Percentiles rank a stretch among this genome's conserved stretches.
phyloP scores from a whole-genome alignment of 306 rosid species.

The Cucurbita ficifolia region DNA sequence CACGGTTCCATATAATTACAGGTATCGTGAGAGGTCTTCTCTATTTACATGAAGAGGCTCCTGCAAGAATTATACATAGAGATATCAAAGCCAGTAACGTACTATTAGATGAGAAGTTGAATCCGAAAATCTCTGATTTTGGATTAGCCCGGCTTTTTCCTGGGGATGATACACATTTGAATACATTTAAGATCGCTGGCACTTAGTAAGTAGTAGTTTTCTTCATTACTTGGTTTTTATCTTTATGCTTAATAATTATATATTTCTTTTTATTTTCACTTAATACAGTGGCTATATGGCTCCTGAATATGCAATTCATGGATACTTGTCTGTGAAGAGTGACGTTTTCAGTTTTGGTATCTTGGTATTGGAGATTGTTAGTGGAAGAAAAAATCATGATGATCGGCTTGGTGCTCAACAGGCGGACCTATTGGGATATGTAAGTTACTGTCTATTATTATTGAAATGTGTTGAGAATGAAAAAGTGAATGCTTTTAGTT shows the following conservation, averaged over 20 bases:
- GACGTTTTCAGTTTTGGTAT: conserved; percentile 86
- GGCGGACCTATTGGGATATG: conserved; percentile 63
- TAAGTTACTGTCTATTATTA: conserved; percentile 23
- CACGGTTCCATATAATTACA: conserved; percentile 40
- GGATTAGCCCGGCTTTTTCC: conserved; percentile 91
- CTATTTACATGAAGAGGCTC: conserved; percentile 80
- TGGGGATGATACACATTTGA: conserved; percentile 73
- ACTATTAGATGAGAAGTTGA: conserved; percentile 56
- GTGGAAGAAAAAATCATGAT: conserved; percentile 69
- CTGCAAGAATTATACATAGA: conserved; percentile 71
- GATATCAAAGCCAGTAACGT: conserved; percentile 89
- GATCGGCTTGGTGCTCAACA: conserved; percentile 31
- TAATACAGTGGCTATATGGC: conserved; percentile 78
- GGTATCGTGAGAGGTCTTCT: conserved; percentile 73
- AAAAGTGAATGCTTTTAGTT: not conserved
- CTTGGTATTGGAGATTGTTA: conserved; percentile 61
- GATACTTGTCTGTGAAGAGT: conserved; percentile 70
- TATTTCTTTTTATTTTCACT: not conserved
- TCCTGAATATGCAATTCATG: conserved; percentile 80
- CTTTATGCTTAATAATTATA: not conserved
- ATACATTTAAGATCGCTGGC: conserved; percentile 78
- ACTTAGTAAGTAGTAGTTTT: conserved; percentile 61
- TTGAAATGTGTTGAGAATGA: not conserved
- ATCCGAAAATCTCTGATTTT: conserved; percentile 76
- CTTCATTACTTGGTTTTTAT: not conserved